Conservation (phyloP, 2,329 filamentous ascomycete species). For the Ceratocystis papillata region DNA sequence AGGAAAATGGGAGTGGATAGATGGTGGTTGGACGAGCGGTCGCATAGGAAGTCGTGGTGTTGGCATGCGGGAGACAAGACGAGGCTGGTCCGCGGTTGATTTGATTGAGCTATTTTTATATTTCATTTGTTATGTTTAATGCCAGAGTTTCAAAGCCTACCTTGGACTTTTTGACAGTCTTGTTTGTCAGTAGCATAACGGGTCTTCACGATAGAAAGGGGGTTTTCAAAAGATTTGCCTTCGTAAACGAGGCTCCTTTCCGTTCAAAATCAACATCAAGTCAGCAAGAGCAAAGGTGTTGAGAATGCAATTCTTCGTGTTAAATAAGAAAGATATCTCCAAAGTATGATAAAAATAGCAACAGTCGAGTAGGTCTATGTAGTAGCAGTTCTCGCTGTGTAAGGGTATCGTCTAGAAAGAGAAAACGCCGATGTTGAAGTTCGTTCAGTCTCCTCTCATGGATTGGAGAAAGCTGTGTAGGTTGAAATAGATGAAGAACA, state of each 20-base stretch:
- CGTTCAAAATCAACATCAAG: background rate
- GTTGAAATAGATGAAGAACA: conserved; percentile 13
- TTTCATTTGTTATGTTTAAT: background rate
- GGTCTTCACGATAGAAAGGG: too few species aligned
- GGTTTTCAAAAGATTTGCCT: too few species aligned
- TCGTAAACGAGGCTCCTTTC: too few species aligned
- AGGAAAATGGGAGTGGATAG: background rate
- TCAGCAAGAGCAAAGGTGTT: background rate
- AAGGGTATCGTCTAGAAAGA: conserved; percentile 33
- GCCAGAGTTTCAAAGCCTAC: background rate
- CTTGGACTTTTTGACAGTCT: background rate
- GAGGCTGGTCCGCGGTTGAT: too few species aligned
- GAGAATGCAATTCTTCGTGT: conserved; percentile 13
- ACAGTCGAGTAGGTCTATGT: conserved; percentile 9
- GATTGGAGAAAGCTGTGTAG: conserved; percentile 18
- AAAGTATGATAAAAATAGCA: conserved; percentile 12
- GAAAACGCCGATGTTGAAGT: conserved; percentile 39
- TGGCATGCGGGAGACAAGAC: too few species aligned
- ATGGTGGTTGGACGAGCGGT: too few species aligned
- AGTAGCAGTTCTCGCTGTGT: conserved; percentile 4
- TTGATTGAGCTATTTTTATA: background rate
- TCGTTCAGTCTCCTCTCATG: conserved; percentile 36
- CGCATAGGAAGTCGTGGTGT: too few species aligned
- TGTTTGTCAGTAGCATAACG: too few species aligned
- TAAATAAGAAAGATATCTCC: conserved; percentile 13